Percentiles rank a stretch among this genome's conserved stretches.
These are phyloP conservation scores for Hypholoma sublateritium DNA, from an alignment of 768 basidiomycete genomes.

Conservation along the genomic window DNA sequence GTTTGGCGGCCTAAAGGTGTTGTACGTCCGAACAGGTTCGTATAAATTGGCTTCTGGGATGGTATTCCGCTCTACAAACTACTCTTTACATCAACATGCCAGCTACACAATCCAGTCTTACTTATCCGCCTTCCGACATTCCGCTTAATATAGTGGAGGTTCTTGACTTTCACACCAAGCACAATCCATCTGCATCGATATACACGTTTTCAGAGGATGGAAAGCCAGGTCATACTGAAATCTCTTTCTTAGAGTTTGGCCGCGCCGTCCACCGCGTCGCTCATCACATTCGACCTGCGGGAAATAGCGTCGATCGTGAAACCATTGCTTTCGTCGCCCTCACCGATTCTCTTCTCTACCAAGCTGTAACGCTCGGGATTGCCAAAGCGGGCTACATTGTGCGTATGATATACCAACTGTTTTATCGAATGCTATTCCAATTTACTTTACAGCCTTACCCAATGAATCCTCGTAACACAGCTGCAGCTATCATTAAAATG, in stretches of 20 bases:
- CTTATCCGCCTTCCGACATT: constrained; percentile 29
- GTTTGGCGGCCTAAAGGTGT: too few species aligned
- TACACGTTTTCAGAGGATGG: constrained; percentile 29
- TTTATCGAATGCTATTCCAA: not conserved
- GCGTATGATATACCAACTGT: constrained; percentile 7
- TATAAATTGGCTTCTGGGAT: too few species aligned
- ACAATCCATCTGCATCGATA: constrained; percentile 30
- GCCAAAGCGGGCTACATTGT: constrained; percentile 36
- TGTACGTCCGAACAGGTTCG: too few species aligned
- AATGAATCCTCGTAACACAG: constrained; percentile 38
- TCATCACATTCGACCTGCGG: constrained; percentile 33
- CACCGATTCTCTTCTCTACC: constrained; percentile 37
- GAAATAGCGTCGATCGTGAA: constrained; percentile 27
- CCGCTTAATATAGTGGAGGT: constrained; percentile 31
- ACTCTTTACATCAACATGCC: not conserved
- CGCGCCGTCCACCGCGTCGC: constrained; percentile 44
- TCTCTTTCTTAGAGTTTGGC: constrained; percentile 43
- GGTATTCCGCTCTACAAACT: too few species aligned
- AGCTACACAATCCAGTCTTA: not conserved
- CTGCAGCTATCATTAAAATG: constrained; percentile 33
- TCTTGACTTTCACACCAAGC: constrained; percentile 33
- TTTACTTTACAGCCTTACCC: constrained; percentile 34
- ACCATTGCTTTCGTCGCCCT: constrained; percentile 37
- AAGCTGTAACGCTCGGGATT: constrained; percentile 38
- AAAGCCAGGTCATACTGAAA: constrained; percentile 18